Base-by-base conservation (phyloP, 352 stramenopile genomes). In the Globisporangium nunn region DNA sequence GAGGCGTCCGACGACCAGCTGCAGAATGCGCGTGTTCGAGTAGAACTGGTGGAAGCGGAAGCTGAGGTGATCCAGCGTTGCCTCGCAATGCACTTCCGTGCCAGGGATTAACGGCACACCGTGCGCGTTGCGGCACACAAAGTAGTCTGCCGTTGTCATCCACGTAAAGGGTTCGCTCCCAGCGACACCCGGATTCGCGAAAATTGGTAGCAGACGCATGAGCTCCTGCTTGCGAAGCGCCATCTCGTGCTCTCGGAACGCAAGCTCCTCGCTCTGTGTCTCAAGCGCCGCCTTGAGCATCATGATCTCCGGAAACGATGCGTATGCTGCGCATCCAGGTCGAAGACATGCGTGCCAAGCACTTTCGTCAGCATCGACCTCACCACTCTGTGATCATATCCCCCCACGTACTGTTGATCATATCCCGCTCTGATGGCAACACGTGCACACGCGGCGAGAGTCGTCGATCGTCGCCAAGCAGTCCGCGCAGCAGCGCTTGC, bases 41-140 rank as follows among this genome's bases (percentile, higher is more conserved):
- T 92, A 94, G 58, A 90, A 94, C 64, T 89, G 72, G 47, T 89
- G 74, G 52, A 92, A 94, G 52, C 84, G 79, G 51, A 83, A 89
- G 23, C 72, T 71, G 31, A 91, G 68, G 58, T 94, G 81, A 23
- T 67, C 59, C 55, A 78, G 61, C 0, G 67, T 70, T 1, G 56
- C 67, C 23, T 83, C 56, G 8, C 50, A 33, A 11, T 81, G 66
- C 6, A 62, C 56, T 57, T 88, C 68, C 0, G 81, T 89, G 3
- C 78, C 75, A 29, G 71, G 62, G 14, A 94, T 59, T 29, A 76
- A 72, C 15, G 80, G 61, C 14, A 81, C 48, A 17, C 69, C 53
- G 45, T 94, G 74, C 35, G 74, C 70, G 0, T 69, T 63, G 15
- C 84, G 84, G 39, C 84, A 93, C 23, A 87, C 71, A 58, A 81